Conservation (phyloP, 371 early-diverging fungal species). For the Apophysomyces sp. region DNA sequence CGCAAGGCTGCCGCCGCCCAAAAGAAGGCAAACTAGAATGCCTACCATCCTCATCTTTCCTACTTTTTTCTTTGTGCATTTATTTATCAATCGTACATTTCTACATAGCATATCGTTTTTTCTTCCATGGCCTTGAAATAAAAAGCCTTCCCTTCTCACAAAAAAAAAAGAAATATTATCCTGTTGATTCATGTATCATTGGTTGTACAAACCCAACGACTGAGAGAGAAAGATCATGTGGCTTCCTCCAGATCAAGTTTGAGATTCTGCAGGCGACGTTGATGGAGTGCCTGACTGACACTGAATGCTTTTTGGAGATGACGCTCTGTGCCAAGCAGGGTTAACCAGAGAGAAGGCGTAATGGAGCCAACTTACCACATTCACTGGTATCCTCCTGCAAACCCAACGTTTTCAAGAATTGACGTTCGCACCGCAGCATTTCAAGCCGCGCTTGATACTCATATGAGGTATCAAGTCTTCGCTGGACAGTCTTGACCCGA, state of each 20-base stretch:
- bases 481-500: slow-evolving; percentile 13
- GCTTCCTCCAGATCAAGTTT: background rate
- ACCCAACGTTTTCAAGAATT: slow-evolving; percentile 4
- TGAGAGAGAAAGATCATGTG: background rate
- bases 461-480: slow-evolving; percentile 5
- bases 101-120: background rate
- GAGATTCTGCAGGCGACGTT: background rate
- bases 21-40: slow-evolving; percentile 54
- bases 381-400: background rate
- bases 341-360: background rate
- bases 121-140: background rate
- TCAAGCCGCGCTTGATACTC: background rate
- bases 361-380: slow-evolving; percentile 7
- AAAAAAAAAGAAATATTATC: background rate
- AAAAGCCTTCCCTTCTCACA: background rate
- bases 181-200: background rate
- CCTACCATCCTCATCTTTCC: background rate
- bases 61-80: background rate
- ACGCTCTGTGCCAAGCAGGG: background rate
- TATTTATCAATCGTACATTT: background rate
- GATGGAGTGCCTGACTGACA: background rate
- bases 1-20: slow-evolving; percentile 30
- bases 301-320: background rate
- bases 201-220: background rate
- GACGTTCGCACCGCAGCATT: slow-evolving; percentile 3